Percentiles rank a stretch among this genome's conserved stretches.
Evolutionary conservation across 495 filamentous ascomycete genomes (phyloP).

Genomic region (Tuber aestivum): DNA sequence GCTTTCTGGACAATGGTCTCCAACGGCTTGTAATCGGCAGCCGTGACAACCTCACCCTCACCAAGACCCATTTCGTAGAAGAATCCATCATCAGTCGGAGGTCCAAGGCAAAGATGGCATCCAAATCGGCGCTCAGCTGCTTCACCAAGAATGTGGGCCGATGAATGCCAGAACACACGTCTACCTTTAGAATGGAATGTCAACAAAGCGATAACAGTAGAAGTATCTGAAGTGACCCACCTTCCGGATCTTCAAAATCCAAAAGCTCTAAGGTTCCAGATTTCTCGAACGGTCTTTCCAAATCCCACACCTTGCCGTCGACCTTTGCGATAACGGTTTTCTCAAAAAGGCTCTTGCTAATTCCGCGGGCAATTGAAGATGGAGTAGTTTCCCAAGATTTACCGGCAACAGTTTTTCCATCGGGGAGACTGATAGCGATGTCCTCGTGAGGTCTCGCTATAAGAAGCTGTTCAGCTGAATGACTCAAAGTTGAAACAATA

Average conservation of each 20-base stretch:
- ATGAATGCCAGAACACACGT: conserved; percentile 87
- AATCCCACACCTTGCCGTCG: conserved; percentile 82
- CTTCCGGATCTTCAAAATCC: conserved; percentile 77
- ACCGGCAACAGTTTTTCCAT: conserved; percentile 57
- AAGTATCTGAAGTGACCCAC: conserved; percentile 46
- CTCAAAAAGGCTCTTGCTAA: conserved; percentile 65
- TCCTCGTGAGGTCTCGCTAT: conserved; percentile 56
- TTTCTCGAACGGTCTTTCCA: conserved; percentile 79
- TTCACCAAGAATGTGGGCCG: conserved; percentile 89
- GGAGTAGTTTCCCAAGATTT: conserved; percentile 70
- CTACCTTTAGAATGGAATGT: conserved; percentile 37
- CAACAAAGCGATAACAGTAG: conserved; percentile 22
- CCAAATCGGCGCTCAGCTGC: conserved; percentile 82
- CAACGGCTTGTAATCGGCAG: conserved; percentile 70
- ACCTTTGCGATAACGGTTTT: conserved; percentile 76
- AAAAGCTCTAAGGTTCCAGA: conserved; percentile 72
- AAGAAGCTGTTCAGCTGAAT: conserved; percentile 8
- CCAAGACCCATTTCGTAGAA: conserved; percentile 96
- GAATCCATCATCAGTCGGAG: conserved; percentile 87
- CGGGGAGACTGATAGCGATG: conserved; percentile 61
- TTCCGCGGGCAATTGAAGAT: conserved; percentile 57
- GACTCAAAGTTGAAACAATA: not conserved
- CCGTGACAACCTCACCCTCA: conserved; percentile 62
- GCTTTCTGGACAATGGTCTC: conserved; percentile 67
- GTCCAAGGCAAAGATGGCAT: conserved; percentile 86